A percentile compares a stretch with the other conserved stretches of the same genome.
Evolutionary conservation across 208 protist genomes (phyloP).

Genomic region (Phytomonas francai): DNA sequence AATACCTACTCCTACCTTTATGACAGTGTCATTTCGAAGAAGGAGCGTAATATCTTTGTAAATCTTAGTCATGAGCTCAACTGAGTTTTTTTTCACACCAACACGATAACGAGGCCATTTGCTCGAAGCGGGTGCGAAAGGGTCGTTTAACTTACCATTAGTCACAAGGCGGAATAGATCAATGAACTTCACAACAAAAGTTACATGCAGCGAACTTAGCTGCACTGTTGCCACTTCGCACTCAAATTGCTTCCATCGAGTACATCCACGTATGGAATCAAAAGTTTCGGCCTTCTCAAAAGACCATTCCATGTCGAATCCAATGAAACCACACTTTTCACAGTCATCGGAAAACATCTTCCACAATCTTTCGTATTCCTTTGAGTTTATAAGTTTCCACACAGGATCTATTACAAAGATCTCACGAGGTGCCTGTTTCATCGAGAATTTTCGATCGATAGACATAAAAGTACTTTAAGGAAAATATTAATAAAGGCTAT

Average conservation of each 20-base stretch:
- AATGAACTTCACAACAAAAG: slow-evolving; percentile 35
- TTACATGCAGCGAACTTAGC: slow-evolving; percentile 32
- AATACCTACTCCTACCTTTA: slow-evolving; percentile 47
- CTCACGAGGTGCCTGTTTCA: background rate
- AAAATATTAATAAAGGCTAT: background rate
- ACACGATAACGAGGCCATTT: slow-evolving; percentile 25
- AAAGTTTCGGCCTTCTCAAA: background rate
- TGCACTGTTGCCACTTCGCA: slow-evolving; percentile 42
- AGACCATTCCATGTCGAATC: slow-evolving; percentile 63
- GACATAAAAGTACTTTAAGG: background rate
- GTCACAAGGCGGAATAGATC: slow-evolving; percentile 24
- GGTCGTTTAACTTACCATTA: slow-evolving; percentile 16
- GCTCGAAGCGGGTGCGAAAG: slow-evolving; percentile 17
- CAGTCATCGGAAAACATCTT: slow-evolving; percentile 22
- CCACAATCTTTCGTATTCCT: slow-evolving; percentile 21
- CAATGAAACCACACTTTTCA: slow-evolving; percentile 26
- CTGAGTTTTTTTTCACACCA: slow-evolving; percentile 15
- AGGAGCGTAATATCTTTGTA: slow-evolving; percentile 18
- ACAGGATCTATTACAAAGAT: slow-evolving; percentile 40
- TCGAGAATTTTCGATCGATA: background rate
- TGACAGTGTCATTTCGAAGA: slow-evolving; percentile 17
- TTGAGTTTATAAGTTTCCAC: slow-evolving; percentile 31
- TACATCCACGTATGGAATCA: background rate
- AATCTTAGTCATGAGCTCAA: slow-evolving; percentile 14
- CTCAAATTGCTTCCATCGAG: slow-evolving; percentile 2